Evolutionary conservation across 768 basidiomycete species (phyloP).

Genomic region (Lactarius tabidus): DNA sequence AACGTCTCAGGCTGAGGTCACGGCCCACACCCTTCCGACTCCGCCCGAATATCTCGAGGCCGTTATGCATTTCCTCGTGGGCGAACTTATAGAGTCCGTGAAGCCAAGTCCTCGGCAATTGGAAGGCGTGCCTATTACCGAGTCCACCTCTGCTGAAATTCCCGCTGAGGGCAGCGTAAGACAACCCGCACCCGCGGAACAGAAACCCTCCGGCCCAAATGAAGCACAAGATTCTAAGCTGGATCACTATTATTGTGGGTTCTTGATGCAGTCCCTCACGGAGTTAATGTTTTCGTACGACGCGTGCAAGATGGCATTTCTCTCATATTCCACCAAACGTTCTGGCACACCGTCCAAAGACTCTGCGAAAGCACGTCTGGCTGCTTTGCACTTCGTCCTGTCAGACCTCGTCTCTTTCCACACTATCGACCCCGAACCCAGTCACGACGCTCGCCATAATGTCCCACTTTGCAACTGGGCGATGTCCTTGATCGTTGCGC

Average conservation of each 20-base stretch:
- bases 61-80: conserved; percentile 65
- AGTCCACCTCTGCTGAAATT: conserved; percentile 8
- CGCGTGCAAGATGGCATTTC: conserved; percentile 81
- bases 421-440: conserved; percentile 60
- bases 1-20: conserved; percentile 24
- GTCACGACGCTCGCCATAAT: conserved; percentile 50
- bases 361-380: conserved; percentile 51
- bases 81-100: conserved; percentile 61
- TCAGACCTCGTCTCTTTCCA: conserved; percentile 78
- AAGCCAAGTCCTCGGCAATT: conserved; percentile 32
- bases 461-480: conserved; percentile 77
- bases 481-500: conserved; percentile 83
- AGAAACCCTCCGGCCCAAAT: neutral
- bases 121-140: conserved; percentile 6
- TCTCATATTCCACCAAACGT: conserved; percentile 70
- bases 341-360: conserved; percentile 63
- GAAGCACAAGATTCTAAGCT: conserved; percentile 16
- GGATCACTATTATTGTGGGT: conserved; percentile 58
- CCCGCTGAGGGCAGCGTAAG: neutral
- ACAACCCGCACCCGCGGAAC: conserved; percentile 1
- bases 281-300: conserved; percentile 94
- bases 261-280: conserved; percentile 87
- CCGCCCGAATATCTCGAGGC: conserved; percentile 50
- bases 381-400: conserved; percentile 76
- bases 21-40: conserved; percentile 25